phyloP scores from a whole-genome alignment of 2,329 filamentous ascomycete species.

The Xylaria digitata region DNA sequence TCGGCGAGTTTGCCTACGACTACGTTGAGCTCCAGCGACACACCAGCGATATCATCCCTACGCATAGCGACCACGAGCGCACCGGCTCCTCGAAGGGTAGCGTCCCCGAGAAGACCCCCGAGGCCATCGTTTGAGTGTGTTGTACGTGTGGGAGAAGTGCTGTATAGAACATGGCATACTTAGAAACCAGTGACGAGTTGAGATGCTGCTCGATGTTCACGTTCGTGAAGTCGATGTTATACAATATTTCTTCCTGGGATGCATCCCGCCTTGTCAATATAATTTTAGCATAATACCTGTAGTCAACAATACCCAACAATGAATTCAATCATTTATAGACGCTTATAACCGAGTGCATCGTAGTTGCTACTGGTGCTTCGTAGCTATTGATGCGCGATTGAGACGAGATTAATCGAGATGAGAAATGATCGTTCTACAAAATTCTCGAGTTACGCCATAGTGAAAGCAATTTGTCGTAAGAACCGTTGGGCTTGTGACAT shows the following conservation, averaged over 20 bases:
- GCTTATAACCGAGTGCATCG: not conserved
- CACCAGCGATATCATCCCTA: constrained; percentile 58
- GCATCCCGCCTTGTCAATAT: constrained; percentile 27
- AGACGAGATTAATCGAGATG: not conserved
- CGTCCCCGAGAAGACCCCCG: constrained; percentile 44
- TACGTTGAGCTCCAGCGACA: constrained; percentile 79
- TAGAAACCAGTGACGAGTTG: constrained; percentile 3
- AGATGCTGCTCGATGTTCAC: constrained; percentile 16
- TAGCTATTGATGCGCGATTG: not conserved
- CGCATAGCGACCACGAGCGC: constrained; percentile 36
- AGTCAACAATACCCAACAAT: constrained; percentile 26
- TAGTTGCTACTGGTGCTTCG: not conserved
- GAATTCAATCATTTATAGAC: not conserved
- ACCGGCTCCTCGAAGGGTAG: constrained; percentile 45
- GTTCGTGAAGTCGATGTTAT: constrained; percentile 23
- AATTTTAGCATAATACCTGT: constrained; percentile 29
- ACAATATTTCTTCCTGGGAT: constrained; percentile 12
- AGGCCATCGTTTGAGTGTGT: constrained; percentile 35
- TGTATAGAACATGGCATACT: not conserved
- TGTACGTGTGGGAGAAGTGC: not conserved
- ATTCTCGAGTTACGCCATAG: not conserved
- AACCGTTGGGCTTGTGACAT: not conserved
- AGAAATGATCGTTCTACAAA: too few species aligned
- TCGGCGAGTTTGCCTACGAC: constrained; percentile 86
- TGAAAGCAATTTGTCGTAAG: not conserved